phyloP scores from a whole-genome alignment of 257 asterid genomes.

The Salvia splendens region DNA sequence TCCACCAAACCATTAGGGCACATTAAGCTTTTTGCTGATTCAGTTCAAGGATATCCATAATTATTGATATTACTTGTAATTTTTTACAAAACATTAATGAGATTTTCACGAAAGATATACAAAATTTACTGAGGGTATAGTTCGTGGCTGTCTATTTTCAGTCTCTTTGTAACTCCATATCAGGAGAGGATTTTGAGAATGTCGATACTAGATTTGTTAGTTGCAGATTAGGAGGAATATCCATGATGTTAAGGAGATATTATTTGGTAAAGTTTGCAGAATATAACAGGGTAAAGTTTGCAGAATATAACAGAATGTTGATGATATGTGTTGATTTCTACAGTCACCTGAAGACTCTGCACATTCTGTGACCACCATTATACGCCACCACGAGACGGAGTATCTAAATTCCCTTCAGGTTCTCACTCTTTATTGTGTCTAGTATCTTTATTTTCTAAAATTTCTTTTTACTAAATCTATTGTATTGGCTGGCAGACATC shows the following conservation, averaged over 20 bases:
- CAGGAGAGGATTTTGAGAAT: slow-evolving; percentile 6
- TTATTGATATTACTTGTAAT: too few species aligned
- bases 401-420: slow-evolving; percentile 89
- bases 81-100: too few species aligned
- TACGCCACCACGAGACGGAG: slow-evolving; percentile 89
- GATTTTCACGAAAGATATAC: neutral
- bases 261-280: slow-evolving; percentile 31
- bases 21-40: too few species aligned
- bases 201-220: neutral
- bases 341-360: slow-evolving; percentile 93
- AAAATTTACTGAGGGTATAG: neutral
- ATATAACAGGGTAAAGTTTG: slow-evolving; percentile 28
- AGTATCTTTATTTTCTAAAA: slow-evolving; percentile 5
- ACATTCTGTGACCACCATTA: slow-evolving; percentile 60
- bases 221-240: slow-evolving; percentile 25
- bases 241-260: slow-evolving; percentile 11
- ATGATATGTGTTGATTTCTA: slow-evolving; percentile 32
- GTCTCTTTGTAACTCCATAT: slow-evolving; percentile 20
- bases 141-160: slow-evolving; percentile 17
- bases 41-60: too few species aligned
- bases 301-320: slow-evolving; percentile 31
- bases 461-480: slow-evolving; percentile 24
- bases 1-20: too few species aligned
- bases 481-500: slow-evolving; percentile 70
- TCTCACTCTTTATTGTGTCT: slow-evolving; percentile 21